These are phyloP conservation scores for Beauveria brongniartii DNA, from an alignment of 2,329 filamentous ascomycete species.

Conservation along the genomic window DNA sequence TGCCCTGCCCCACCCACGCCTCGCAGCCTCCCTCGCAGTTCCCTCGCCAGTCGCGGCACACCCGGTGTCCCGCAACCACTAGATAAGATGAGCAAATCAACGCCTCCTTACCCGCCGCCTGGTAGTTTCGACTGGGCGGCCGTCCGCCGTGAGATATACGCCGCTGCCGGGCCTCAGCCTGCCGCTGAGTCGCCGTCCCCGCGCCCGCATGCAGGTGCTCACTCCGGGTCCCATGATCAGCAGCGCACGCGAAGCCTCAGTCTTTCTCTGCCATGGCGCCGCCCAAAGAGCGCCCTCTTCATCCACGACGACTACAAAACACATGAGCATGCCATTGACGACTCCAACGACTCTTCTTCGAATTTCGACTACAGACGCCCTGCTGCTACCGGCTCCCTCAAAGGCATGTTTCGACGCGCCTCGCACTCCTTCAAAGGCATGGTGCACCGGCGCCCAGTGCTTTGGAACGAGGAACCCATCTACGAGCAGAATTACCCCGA, in stretches of 20 bases:
- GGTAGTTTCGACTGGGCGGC: slow-evolving; percentile 2
- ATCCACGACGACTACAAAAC: slow-evolving; percentile 20
- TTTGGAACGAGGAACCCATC: slow-evolving; percentile 24
- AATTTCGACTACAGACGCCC: slow-evolving; percentile 19
- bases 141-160: slow-evolving; percentile 1
- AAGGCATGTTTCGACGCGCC: slow-evolving; percentile 46
- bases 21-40: not conserved
- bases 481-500: slow-evolving; percentile 20
- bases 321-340: slow-evolving; percentile 26
- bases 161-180: not conserved
- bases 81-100: not conserved
- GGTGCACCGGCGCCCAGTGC: slow-evolving; percentile 39
- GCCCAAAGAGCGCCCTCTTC: slow-evolving; percentile 36
- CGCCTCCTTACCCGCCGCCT: not conserved
- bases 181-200: not conserved
- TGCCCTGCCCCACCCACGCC: not conserved
- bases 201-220: not conserved
- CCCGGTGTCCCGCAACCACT: not conserved
- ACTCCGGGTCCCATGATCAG: slow-evolving; percentile 23
- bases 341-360: slow-evolving; percentile 10
- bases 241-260: slow-evolving; percentile 41
- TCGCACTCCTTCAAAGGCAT: slow-evolving; percentile 47
- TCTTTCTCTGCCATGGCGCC: slow-evolving; percentile 41
- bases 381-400: slow-evolving; percentile 30
- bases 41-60: not conserved